Evolutionary conservation across 2,329 filamentous ascomycete species (phyloP).

Genomic region (Cladosporium velox): DNA sequence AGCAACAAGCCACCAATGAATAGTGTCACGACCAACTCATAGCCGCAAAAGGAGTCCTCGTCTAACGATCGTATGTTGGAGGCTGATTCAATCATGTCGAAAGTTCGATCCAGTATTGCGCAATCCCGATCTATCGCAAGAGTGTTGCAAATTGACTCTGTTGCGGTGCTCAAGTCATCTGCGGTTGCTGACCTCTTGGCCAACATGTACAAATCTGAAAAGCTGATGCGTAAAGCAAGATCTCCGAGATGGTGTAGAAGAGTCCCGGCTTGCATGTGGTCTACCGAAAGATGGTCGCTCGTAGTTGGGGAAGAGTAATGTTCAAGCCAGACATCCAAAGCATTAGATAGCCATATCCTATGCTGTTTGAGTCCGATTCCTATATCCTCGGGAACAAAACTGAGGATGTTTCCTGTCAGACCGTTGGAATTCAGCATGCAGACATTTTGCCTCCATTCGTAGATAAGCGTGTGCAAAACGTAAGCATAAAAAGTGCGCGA

Average conservation of each 20-base stretch:
- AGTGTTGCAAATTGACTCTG: not conserved
- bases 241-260: conserved; percentile 2
- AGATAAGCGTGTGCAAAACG: not conserved
- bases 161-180: not conserved
- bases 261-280: not conserved
- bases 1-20: not conserved
- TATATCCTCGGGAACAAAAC: not conserved
- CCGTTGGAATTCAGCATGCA: not conserved
- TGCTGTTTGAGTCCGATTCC: not conserved
- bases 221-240: not conserved
- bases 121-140: not conserved
- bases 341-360: not conserved
- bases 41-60: not conserved
- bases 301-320: not conserved
- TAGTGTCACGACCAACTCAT: not conserved
- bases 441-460: conserved; percentile 1
- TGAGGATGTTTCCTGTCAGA: not conserved
- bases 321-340: not conserved
- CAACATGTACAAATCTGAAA: not conserved
- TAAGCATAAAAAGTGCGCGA: not conserved
- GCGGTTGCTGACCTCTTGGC: not conserved
- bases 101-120: not conserved
- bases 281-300: not conserved
- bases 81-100: not conserved
- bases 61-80: not conserved